These are phyloP conservation scores for Blastocystis sp. DNA, from an alignment of 352 stramenopile species.

Conservation along the genomic window DNA sequence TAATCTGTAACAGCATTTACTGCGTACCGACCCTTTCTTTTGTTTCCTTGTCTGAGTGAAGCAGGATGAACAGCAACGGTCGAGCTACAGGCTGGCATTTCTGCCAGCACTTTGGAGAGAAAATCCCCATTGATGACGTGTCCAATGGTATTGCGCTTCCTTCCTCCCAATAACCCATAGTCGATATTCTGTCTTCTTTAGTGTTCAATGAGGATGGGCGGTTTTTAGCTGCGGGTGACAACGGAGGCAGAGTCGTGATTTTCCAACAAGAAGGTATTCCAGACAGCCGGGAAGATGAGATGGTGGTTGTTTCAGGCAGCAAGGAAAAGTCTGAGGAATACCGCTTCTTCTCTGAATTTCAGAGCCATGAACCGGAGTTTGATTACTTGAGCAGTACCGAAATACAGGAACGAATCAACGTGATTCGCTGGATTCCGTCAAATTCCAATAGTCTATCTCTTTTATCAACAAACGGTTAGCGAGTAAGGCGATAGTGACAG, in stretches of 20 bases:
- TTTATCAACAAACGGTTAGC: conserved; percentile 77
- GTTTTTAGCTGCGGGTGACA: conserved; percentile 82
- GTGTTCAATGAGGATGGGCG: conserved; percentile 80
- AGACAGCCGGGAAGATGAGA: conserved; percentile 58
- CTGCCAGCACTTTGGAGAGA: conserved; percentile 62
- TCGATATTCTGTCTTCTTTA: conserved; percentile 83
- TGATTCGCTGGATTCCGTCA: conserved; percentile 82
- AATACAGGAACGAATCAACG: conserved; percentile 92
- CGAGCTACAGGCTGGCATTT: conserved; percentile 60
- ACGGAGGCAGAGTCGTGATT: conserved; percentile 78
- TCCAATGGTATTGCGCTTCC: conserved; percentile 2
- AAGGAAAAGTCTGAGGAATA: conserved; percentile 69
- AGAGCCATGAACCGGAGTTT: conserved; percentile 89
- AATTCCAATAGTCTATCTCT: conserved; percentile 79
- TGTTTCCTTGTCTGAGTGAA: too few relatives aligned
- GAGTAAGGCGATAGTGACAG: conserved; percentile 14
- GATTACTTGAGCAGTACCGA: conserved; percentile 91
- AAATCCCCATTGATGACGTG: conserved; percentile 59
- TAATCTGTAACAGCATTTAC: too few relatives aligned
- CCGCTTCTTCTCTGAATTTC: conserved; percentile 77
- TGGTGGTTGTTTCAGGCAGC: conserved; percentile 59
- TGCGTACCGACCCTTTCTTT: too few relatives aligned
- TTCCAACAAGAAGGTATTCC: conserved; percentile 64
- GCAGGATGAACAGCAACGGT: neutral
- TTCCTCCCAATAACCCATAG: conserved; percentile 61